These are phyloP conservation scores for Myxozyma nipponensis DNA, from an alignment of 805 yeast genomes.

Conservation along the genomic window DNA sequence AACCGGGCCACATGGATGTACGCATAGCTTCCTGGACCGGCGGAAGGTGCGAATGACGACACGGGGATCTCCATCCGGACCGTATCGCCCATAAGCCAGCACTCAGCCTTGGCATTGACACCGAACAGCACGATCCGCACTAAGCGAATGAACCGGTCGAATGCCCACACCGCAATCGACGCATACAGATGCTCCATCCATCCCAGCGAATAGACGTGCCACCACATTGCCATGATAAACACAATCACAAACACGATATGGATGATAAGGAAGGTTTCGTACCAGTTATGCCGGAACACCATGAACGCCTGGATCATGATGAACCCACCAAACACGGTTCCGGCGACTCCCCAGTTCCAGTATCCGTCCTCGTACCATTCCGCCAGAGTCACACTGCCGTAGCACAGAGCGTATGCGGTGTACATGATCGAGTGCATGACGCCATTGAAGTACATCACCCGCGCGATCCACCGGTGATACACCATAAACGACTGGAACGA, in stretches of 20 bases:
- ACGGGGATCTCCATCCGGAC: constrained; percentile 14
- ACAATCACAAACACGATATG: constrained; percentile 56
- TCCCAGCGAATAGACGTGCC: constrained; percentile 47
- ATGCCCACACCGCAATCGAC: constrained; percentile 62
- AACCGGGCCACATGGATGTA: constrained; percentile 21
- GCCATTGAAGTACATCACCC: constrained; percentile 16
- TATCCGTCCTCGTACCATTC: neutral
- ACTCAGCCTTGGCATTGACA: constrained; percentile 31
- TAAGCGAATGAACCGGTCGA: constrained; percentile 59
- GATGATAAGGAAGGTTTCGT: constrained; percentile 55
- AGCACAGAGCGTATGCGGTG: constrained; percentile 4
- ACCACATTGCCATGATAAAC: constrained; percentile 39
- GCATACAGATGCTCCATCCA: constrained; percentile 52
- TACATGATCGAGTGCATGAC: constrained; percentile 13
- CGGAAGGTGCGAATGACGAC: neutral
- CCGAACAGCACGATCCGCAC: constrained; percentile 59
- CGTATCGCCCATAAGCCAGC: constrained; percentile 26
- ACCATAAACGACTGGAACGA: constrained; percentile 56
- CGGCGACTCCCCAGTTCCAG: constrained; percentile 34
- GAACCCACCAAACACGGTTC: constrained; percentile 46
- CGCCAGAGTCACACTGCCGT: neutral
- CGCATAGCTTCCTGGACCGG: constrained; percentile 25
- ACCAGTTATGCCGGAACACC: constrained; percentile 49
- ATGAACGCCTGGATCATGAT: constrained; percentile 50
- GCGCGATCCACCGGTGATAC: constrained; percentile 57